Conservation (phyloP, 305 asterid genomes). For the Solanum hybrid region DNA sequence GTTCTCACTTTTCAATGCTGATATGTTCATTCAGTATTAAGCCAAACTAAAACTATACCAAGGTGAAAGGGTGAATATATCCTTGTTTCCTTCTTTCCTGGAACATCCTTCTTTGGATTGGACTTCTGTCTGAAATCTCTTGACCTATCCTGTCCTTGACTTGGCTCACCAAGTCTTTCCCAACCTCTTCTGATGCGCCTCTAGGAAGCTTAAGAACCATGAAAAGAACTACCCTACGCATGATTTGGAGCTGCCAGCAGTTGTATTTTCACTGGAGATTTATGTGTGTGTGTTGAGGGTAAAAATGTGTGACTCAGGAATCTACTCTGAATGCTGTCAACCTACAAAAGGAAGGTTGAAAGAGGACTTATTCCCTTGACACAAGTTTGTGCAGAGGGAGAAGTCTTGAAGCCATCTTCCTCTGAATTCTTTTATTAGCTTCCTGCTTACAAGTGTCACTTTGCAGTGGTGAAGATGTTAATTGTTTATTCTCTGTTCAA, state of each 20-base stretch:
- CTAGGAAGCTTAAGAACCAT: background rate
- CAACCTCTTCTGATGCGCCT: background rate
- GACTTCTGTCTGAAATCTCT: background rate
- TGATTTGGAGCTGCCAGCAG: background rate
- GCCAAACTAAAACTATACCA: background rate
- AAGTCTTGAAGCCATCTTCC: background rate
- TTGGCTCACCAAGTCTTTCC: background rate
- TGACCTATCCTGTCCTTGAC: background rate
- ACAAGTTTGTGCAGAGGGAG: background rate
- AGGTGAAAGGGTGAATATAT: background rate
- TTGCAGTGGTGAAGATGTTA: background rate
- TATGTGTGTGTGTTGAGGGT: background rate
- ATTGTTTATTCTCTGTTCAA: background rate
- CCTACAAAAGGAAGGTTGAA: background rate
- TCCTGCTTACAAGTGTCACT: background rate
- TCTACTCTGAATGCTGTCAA: background rate
- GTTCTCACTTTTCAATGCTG: background rate
- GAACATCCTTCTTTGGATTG: background rate
- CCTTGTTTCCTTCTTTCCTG: background rate
- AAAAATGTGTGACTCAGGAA: background rate
- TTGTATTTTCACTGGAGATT: background rate
- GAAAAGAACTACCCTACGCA: background rate
- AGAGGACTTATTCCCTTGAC: conserved; percentile 1
- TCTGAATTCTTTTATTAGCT: background rate
- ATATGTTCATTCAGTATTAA: background rate